phyloP scores from a whole-genome alignment of 1,139 yeast genomes.

The Saccharomyces pastorianus region DNA sequence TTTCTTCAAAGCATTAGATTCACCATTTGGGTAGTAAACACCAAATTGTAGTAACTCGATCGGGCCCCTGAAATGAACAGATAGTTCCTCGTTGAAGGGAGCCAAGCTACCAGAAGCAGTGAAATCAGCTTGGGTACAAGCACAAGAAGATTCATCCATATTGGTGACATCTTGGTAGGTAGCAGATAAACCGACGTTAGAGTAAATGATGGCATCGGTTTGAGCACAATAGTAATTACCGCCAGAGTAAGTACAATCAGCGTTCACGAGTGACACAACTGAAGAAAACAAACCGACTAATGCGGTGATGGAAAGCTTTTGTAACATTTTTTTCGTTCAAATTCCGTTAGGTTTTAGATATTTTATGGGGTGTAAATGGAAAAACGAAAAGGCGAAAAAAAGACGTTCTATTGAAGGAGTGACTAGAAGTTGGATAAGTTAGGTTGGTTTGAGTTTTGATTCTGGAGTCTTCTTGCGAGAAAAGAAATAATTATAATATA shows the following conservation, averaged over 20 bases:
- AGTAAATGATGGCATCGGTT: constrained; percentile 60
- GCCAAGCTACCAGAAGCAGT: constrained; percentile 67
- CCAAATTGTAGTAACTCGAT: constrained; percentile 71
- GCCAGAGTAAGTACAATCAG: constrained; percentile 39
- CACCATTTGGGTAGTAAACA: constrained; percentile 47
- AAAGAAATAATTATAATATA: background rate
- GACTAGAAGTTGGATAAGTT: constrained; percentile 11
- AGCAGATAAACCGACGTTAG: constrained; percentile 72
- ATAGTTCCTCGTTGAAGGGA: constrained; percentile 81
- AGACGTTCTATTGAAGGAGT: constrained; percentile 4
- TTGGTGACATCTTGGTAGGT: constrained; percentile 62
- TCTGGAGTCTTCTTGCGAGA: background rate
- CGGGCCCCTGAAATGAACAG: constrained; percentile 95
- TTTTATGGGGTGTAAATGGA: background rate
- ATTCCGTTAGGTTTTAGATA: background rate
- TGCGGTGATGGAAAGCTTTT: background rate
- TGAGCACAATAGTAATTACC: constrained; percentile 82
- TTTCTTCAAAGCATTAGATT: constrained; percentile 31
- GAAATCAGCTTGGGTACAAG: constrained; percentile 44
- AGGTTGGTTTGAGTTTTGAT: background rate
- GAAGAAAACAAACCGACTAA: constrained; percentile 11
- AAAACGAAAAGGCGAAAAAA: background rate
- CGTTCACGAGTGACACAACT: constrained; percentile 26
- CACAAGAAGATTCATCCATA: constrained; percentile 62
- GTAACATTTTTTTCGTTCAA: constrained; percentile 7